Conservation (phyloP, 2,329 filamentous ascomycete species). For the Paracoccidioides lutzii region DNA sequence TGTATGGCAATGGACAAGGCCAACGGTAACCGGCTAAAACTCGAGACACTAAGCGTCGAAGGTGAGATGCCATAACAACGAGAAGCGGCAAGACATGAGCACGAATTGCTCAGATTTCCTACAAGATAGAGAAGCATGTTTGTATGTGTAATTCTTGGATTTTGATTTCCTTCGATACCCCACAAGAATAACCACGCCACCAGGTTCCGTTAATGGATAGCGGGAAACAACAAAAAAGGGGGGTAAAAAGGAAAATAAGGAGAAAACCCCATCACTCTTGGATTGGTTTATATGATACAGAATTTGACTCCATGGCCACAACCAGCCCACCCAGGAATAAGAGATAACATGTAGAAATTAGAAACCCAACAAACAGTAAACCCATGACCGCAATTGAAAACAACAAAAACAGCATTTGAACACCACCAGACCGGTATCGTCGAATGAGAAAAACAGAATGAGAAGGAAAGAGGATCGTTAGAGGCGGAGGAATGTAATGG, state of each 20-base stretch:
- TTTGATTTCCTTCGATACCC: no score
- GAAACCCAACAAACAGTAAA: not conserved
- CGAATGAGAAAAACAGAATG: not conserved
- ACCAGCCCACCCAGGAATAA: not conserved
- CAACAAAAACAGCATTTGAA: not conserved
- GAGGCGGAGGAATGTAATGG: not conserved
- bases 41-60: no score
- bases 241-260: not conserved
- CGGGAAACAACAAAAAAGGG: not conserved
- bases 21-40: no score
- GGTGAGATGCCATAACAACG: no score
- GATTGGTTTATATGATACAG: conserved; percentile 2
- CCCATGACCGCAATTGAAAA: not conserved
- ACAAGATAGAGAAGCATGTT: no score
- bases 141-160: no score
- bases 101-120: no score
- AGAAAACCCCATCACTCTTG: not conserved
- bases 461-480: conserved; percentile 1
- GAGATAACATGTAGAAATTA: not conserved
- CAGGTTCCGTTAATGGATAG: not conserved
- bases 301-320: conserved; percentile 1
- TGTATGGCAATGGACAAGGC: no score
- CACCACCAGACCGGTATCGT: conserved; percentile 1
- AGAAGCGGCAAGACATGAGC: no score
- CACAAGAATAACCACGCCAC: no score